Base-by-base conservation (phyloP, 805 yeast species). In the Alloascoidea hylecoeti region DNA sequence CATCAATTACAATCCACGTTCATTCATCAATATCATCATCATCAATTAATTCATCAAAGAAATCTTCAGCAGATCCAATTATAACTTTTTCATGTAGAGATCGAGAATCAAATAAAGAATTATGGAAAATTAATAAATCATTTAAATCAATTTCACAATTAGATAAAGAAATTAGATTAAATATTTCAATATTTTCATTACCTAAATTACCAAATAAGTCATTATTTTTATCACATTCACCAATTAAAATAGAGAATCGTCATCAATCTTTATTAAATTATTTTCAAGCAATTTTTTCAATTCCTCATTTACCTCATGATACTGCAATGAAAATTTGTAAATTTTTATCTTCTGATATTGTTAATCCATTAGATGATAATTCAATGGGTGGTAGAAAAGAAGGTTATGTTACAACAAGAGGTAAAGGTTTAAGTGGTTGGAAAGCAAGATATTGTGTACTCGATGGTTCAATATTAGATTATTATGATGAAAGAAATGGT, bases 91-190 rank as follows among this genome's bases (percentile, higher is more conserved):
- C 78, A 14, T 73, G 81, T 3, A 59, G 68, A 35, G 89, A 81
- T 46, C 67, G 75, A 23, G 73, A 66, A 16, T 57, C 76, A 2
- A 61, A 64, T 32, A 75, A 75, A 42, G 84, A 77, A 47, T 69
- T 82, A 63, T 88, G 94, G 79, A 66, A 75, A 46, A 73, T 84
- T 38, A 62, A 74, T 33, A 85, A 85, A 49, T 55, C 74, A 2
- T 68, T 75, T 41, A 58, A 70, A 1, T 78, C 77, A 46, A 58
- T 89, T n/a, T 44, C 61, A 4, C 62, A 66, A 5, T 64, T 88
- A 43, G 94, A 85, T 54, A 55, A 58, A 16, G 71, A 66, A 32
- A 59, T 84, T 6, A 63, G 85, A 44, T 40, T 42, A 3, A 70
- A 70, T 3, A 51, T 66, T 41, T 63, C 63, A 40, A 68, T 60